Percentiles rank a stretch among this genome's conserved stretches.
Conservation (phyloP, 106 monocot genomes). For the Platanthera zijinensis region DNA sequence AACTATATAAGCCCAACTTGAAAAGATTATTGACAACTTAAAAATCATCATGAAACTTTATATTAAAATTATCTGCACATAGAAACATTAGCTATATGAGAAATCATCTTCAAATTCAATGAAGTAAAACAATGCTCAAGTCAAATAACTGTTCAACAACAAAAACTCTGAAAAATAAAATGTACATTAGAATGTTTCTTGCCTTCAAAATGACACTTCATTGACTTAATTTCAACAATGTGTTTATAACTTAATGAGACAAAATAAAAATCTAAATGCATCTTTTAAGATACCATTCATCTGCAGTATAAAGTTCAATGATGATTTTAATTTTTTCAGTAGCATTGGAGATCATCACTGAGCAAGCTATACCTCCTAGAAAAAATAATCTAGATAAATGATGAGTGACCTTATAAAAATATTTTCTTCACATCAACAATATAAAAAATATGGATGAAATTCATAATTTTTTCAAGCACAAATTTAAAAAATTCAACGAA, state of each 20-base stretch:
- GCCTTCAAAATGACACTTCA: neutral
- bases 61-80: neutral
- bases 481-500: neutral
- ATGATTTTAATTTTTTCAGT: neutral
- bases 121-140: neutral
- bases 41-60: neutral
- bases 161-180: neutral
- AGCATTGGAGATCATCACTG: too few species aligned
- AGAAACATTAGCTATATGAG: neutral
- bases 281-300: neutral
- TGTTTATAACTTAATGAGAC: neutral
- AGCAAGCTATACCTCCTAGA: too few species aligned
- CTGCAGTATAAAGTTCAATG: neutral
- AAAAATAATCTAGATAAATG: neutral
- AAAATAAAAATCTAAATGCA: neutral
- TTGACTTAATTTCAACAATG: neutral
- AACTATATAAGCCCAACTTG: neutral
- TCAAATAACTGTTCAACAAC: too few species aligned
- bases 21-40: neutral
- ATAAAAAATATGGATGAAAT: neutral
- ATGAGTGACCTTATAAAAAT: neutral
- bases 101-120: neutral
- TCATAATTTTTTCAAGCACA: neutral
- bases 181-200: neutral
- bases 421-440: neutral